Evolutionary conservation across 23 red algal genomes (phyloP).

Genomic region (Cyanidiococcus yangmingshanensis): DNA sequence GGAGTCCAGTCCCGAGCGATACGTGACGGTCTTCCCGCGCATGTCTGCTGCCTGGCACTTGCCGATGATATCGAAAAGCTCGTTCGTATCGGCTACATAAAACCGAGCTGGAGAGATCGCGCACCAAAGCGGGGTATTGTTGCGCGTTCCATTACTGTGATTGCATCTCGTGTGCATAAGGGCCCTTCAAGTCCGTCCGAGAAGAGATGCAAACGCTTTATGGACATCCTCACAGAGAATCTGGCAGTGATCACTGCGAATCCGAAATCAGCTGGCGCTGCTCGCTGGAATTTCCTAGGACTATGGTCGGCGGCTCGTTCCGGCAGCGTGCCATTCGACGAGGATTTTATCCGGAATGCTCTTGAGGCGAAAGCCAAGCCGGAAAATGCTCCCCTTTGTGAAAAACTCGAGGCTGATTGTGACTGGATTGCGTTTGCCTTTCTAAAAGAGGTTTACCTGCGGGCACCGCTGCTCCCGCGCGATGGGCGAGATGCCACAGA

Average conservation of each 20-base stretch:
- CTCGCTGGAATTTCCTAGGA: slow-evolving; percentile 21
- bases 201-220: slow-evolving; percentile 7
- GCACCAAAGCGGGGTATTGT: not conserved
- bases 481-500: slow-evolving; percentile 23
- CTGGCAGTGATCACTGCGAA: slow-evolving; percentile 11
- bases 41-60: slow-evolving; percentile 11
- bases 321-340: not conserved
- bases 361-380: not conserved
- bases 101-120: not conserved
- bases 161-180: not conserved
- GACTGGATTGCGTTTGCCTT: not conserved
- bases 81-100: not conserved
- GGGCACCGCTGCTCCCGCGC: slow-evolving; percentile 10
- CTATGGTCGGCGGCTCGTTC: slow-evolving; percentile 9
- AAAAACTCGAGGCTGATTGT: not conserved
- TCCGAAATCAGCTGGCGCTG: slow-evolving; percentile 28
- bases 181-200: not conserved
- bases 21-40: slow-evolving; percentile 16
- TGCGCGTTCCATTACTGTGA: not conserved
- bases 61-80: slow-evolving; percentile 23
- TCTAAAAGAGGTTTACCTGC: not conserved
- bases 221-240: slow-evolving; percentile 13
- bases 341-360: not conserved
- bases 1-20: slow-evolving; percentile 21
- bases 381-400: not conserved